These are phyloP conservation scores for Parathielavia hyrcaniae DNA, from an alignment of 495 filamentous ascomycete species.

Conservation along the genomic window DNA sequence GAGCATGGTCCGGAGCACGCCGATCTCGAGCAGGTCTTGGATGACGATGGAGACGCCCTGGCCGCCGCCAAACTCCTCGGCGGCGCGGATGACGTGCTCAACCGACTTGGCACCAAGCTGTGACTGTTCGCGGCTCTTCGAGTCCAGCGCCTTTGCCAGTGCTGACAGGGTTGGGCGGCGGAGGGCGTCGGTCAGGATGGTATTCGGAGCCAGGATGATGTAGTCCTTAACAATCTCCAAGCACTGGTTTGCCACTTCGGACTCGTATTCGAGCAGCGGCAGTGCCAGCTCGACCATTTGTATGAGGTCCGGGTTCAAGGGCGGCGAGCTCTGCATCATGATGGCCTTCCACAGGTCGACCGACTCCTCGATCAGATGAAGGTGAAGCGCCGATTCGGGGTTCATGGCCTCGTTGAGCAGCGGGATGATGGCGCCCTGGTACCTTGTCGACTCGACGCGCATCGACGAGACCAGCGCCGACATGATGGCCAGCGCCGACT, in stretches of 20 bases:
- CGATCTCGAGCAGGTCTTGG: constrained; percentile 60
- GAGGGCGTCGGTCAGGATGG: constrained; percentile 61
- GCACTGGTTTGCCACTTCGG: constrained; percentile 45
- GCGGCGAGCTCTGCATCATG: constrained; percentile 61
- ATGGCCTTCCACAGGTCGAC: constrained; percentile 80
- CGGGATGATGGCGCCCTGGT: constrained; percentile 68
- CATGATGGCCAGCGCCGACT: constrained; percentile 79
- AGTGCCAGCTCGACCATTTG: constrained; percentile 61
- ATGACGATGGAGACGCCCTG: constrained; percentile 59
- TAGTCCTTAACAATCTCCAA: constrained; percentile 68
- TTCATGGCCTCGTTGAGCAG: constrained; percentile 72
- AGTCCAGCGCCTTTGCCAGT: constrained; percentile 54
- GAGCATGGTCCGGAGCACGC: constrained; percentile 60
- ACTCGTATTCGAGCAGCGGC: constrained; percentile 63
- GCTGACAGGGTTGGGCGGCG: constrained; percentile 51
- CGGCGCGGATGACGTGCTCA: constrained; percentile 64
- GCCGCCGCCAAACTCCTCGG: constrained; percentile 60
- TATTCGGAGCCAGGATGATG: constrained; percentile 66
- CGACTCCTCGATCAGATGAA: constrained; percentile 87
- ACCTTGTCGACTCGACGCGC: constrained; percentile 62
- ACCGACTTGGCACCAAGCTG: constrained; percentile 59
- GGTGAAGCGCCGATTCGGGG: constrained; percentile 66
- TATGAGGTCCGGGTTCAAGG: constrained; percentile 59
- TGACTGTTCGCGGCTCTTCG: constrained; percentile 58
- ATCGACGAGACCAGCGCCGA: constrained; percentile 72